Evolutionary conservation across 306 rosid genomes (phyloP).

Genomic region (Luffa acutangula): DNA sequence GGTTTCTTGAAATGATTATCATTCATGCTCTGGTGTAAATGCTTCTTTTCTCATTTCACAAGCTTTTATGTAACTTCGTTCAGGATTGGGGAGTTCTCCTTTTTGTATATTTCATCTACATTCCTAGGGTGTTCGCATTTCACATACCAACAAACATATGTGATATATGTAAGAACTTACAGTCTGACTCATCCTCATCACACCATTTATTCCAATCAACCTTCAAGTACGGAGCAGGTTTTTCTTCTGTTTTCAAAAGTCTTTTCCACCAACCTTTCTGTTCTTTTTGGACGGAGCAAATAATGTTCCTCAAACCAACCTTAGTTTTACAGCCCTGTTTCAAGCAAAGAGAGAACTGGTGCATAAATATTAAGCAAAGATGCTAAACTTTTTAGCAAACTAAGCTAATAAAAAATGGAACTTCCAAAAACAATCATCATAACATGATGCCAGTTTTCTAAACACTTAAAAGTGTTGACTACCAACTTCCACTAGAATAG

Average conservation of each 20-base stretch:
- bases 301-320: constrained; percentile 60
- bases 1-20: not conserved
- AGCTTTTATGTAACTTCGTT: not conserved
- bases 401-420: not conserved
- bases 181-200: constrained; percentile 52
- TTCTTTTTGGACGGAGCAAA: constrained; percentile 64
- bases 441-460: not conserved
- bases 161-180: constrained; percentile 26
- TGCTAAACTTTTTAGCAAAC: not conserved
- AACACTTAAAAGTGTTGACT: not conserved
- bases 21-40: not conserved
- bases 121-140: not conserved
- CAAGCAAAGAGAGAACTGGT: constrained; percentile 9
- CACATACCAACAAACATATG: not conserved
- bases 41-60: not conserved
- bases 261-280: constrained; percentile 81
- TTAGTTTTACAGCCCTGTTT: constrained; percentile 57
- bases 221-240: constrained; percentile 78
- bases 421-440: not conserved
- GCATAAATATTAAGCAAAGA: not conserved
- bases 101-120: not conserved
- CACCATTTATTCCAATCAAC: constrained; percentile 91
- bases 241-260: constrained; percentile 62
- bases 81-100: not conserved
- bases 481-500: not conserved